Conservation (phyloP, 2,329 filamentous ascomycete species). For the Ilyonectria sp. region DNA sequence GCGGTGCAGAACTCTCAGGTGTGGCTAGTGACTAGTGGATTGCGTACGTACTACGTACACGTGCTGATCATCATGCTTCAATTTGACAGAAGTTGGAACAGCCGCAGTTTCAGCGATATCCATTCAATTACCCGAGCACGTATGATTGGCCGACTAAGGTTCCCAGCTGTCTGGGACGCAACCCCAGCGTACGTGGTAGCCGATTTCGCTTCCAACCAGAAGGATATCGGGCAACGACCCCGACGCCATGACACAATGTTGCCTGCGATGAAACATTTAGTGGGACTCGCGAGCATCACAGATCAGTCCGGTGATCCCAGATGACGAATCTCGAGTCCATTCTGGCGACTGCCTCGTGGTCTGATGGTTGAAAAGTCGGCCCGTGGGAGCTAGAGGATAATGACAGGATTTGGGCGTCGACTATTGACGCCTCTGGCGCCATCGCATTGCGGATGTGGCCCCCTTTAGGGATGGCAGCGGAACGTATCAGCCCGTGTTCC, state of each 20-base stretch:
- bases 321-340: slow-evolving; percentile 13
- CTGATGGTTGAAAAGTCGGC: background rate
- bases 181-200: slow-evolving; percentile 2
- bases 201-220: background rate
- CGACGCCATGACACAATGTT: slow-evolving; percentile 27
- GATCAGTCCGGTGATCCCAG: background rate
- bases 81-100: slow-evolving; percentile 1
- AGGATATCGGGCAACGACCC: slow-evolving; percentile 8
- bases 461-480: background rate
- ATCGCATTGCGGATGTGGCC: background rate
- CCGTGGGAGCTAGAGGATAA: background rate
- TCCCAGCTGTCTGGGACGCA: background rate
- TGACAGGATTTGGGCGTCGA: background rate
- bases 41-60: background rate
- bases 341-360: background rate
- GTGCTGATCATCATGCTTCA: too few relatives aligned
- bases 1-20: slow-evolving; percentile 18
- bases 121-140: background rate
- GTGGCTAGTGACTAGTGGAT: slow-evolving; percentile 28
- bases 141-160: slow-evolving; percentile 11
- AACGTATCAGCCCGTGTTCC: background rate
- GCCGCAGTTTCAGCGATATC: slow-evolving; percentile 4
- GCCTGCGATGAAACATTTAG: slow-evolving; percentile 19
- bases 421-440: background rate
- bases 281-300: slow-evolving; percentile 14